Conservation (phyloP, 1,284 basidiomycete genomes). For the Heterobasidion occidentale region DNA sequence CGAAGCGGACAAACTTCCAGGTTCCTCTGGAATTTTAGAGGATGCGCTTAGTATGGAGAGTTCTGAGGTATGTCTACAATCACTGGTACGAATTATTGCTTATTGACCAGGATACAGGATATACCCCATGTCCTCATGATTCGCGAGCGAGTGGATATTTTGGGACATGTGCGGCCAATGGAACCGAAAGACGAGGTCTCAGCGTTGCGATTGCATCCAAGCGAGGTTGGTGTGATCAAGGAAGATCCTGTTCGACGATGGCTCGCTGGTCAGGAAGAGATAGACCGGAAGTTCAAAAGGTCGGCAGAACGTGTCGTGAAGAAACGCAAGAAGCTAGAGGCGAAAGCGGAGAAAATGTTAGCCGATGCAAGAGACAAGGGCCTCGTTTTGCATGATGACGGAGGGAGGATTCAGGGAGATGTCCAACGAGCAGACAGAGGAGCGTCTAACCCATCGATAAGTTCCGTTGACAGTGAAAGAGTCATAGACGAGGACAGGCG, state of each 20-base stretch:
- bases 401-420: background rate
- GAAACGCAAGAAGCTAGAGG: constrained; percentile 30
- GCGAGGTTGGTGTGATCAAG: constrained; percentile 63
- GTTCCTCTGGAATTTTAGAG: background rate
- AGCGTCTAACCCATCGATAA: background rate
- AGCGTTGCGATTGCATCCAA: constrained; percentile 53
- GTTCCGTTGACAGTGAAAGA: constrained; percentile 8
- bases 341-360: constrained; percentile 33
- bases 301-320: constrained; percentile 32
- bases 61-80: background rate
- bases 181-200: constrained; percentile 64
- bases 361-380: constrained; percentile 40
- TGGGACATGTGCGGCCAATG: constrained; percentile 72
- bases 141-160: constrained; percentile 79
- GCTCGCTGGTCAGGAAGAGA: constrained; percentile 47
- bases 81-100: background rate
- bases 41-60: background rate
- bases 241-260: constrained; percentile 53
- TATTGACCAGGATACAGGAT: constrained; percentile 1
- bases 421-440: constrained; percentile 6
- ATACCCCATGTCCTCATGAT: constrained; percentile 43
- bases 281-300: constrained; percentile 44
- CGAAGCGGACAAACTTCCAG: constrained; percentile 10
- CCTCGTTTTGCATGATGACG: constrained; percentile 23
- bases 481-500: constrained; percentile 33